Evolutionary conservation across 208 protist genomes (phyloP), one percentile per base, ranked within the genome.

Genomic region (Leptomonas pyrrhocoris): DNA sequence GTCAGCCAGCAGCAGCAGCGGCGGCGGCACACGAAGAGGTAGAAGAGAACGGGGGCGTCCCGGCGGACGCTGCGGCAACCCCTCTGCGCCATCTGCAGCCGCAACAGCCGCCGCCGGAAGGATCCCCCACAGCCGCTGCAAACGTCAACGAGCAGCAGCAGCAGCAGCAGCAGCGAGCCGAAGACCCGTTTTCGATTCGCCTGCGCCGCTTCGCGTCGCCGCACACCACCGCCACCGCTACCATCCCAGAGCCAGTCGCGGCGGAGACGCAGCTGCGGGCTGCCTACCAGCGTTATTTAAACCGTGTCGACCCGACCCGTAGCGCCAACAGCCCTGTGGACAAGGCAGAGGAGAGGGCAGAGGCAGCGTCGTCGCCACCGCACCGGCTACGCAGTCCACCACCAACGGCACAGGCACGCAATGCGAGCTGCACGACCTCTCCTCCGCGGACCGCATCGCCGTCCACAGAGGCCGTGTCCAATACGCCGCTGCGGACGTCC

Each of bases 131-230:
- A n/a, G n/a, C n/a, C n/a, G n/a, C n/a, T n/a, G 77, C 75, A 5
- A 86, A 87, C 61, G 61, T 57, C n/a, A 11, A 34, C 27, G 11
- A n/a, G 7, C 30, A 21, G 15, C 63, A 23, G 23, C 43, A 42
- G 21, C 36, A 25, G 11, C 51, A 34, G 27, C 18, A 31, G 31
- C 28, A 9, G 30, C 40, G 2, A 12, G 42, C 42, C 0, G 21
- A 36, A 1, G 58, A 53, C 18, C 58, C 42, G 2, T 49, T 40
- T 16, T n/a, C 28, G 23, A 27, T 27, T 21, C 57, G 57, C 2
- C 57, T 62, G 40, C 57, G 25, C 30, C 12, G 18, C 57, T 49
- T 62, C 40, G 30, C 40, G 40, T 21, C 12, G 40, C 57, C 15
- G 57, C 57, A 64, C 43, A 43, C 28, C 12, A 43, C 58, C 27